These are phyloP conservation scores for Volutella citrinella DNA, from an alignment of 2,329 filamentous ascomycete genomes.

Conservation along the genomic window DNA sequence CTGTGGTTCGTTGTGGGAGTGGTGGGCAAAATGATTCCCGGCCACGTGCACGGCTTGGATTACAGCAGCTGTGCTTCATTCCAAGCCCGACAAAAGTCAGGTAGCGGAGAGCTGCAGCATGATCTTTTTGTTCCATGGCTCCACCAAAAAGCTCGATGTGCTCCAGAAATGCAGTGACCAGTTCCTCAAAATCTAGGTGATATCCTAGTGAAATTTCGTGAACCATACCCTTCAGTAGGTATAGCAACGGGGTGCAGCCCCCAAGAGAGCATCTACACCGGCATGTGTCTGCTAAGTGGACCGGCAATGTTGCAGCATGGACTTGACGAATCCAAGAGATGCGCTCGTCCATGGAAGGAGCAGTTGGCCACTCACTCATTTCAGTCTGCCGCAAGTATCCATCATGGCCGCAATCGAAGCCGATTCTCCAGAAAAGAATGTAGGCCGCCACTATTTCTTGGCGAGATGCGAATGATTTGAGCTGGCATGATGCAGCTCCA, in stretches of 20 bases:
- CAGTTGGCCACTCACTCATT: neutral
- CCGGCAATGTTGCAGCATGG: conserved; percentile 2
- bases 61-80: neutral
- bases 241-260: conserved; percentile 1
- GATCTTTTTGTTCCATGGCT: neutral
- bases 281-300: neutral
- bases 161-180: neutral
- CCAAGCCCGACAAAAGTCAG: neutral
- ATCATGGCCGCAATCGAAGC: conserved; percentile 2
- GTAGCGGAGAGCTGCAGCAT: conserved; percentile 1
- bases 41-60: no score
- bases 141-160: neutral
- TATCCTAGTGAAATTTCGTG: neutral
- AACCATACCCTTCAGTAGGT: conserved; percentile 1
- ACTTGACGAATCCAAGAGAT: neutral
- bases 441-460: neutral
- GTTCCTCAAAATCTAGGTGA: neutral
- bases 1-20: neutral
- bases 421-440: neutral
- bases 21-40: no score
- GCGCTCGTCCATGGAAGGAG: neutral
- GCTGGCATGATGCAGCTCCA: conserved; percentile 1
- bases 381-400: neutral
- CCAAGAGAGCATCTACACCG: conserved; percentile 2
- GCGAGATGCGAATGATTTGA: conserved; percentile 1